These are phyloP conservation scores for Chrysoporthe deuterocubensis DNA, from an alignment of 2,329 filamentous ascomycete species.

Conservation along the genomic window DNA sequence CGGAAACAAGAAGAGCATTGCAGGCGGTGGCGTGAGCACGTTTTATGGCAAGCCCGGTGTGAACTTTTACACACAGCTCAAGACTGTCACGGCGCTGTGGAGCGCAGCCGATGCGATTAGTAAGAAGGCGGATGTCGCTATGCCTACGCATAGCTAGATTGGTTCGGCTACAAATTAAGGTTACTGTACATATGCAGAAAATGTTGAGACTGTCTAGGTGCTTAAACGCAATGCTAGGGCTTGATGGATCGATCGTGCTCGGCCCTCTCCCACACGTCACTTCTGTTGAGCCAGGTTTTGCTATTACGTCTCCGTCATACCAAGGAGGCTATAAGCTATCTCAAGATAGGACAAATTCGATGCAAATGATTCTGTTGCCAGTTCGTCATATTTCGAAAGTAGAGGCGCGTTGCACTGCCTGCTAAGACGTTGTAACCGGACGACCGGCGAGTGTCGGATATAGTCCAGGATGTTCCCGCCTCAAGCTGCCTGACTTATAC, in stretches of 20 bases:
- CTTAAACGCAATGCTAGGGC: neutral
- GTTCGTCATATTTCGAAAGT: too few relatives aligned
- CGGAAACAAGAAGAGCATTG: slow-evolving; percentile 86
- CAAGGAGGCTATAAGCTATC: too few relatives aligned
- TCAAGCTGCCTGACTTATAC: neutral
- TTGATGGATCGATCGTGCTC: too few relatives aligned
- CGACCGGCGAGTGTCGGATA: neutral
- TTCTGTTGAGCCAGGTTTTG: too few relatives aligned
- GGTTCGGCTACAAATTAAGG: slow-evolving; percentile 44
- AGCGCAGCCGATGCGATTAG: slow-evolving; percentile 73
- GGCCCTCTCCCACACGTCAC: too few relatives aligned
- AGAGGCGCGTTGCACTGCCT: neutral
- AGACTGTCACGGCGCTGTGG: slow-evolving; percentile 97
- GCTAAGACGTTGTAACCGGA: neutral
- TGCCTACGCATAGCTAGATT: slow-evolving; percentile 57
- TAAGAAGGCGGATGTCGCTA: slow-evolving; percentile 72
- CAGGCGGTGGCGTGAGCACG: slow-evolving; percentile 87
- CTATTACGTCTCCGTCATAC: too few relatives aligned
- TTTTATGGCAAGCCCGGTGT: slow-evolving; percentile 95
- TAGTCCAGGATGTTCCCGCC: neutral
- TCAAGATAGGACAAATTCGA: too few relatives aligned
- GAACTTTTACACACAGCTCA: slow-evolving; percentile 94
- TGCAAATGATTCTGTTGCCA: too few relatives aligned
- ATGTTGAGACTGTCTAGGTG: neutral
- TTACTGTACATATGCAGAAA: neutral